A percentile compares a stretch with the other conserved stretches of the same genome.
phyloP scores from a whole-genome alignment of 176 grass and related monocot species.

The Oryza punctata region DNA sequence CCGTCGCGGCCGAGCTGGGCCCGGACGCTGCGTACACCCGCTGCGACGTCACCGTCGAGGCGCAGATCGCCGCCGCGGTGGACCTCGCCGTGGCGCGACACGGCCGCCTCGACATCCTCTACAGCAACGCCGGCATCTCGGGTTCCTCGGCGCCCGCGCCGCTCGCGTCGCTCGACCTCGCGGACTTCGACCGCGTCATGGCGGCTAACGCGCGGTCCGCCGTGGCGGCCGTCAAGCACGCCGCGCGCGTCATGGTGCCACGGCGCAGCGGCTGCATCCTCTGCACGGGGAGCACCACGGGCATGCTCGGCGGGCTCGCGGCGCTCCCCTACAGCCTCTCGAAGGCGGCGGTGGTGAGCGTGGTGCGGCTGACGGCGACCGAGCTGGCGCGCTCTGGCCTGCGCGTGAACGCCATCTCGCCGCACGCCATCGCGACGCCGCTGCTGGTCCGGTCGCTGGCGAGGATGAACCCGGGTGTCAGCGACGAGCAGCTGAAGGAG shows the following conservation, averaged over 20 bases:
- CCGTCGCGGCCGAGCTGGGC: constrained; percentile 47
- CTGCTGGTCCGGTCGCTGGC: constrained; percentile 24
- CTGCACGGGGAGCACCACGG: constrained; percentile 64
- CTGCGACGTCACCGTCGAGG: constrained; percentile 50
- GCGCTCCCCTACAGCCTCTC: constrained; percentile 48
- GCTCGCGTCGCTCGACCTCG: constrained; percentile 54
- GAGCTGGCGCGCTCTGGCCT: constrained; percentile 47
- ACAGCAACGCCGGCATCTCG: constrained; percentile 46
- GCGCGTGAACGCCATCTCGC: constrained; percentile 50
- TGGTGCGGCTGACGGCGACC: constrained; percentile 30
- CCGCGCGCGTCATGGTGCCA: constrained; percentile 77
- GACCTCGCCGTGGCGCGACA: constrained; percentile 37
- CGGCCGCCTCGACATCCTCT: constrained; percentile 51
- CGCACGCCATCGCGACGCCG: constrained; percentile 54
- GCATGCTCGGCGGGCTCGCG: constrained; percentile 38
- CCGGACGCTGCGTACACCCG: constrained; percentile 27
- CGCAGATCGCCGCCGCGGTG: constrained; percentile 34
- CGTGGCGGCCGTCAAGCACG: constrained; percentile 75
- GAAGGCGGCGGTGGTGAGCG: constrained; percentile 28
- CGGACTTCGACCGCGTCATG: constrained; percentile 77
- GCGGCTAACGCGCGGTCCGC: constrained; percentile 54
- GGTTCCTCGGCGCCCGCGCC: constrained; percentile 3
- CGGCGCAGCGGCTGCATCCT: constrained; percentile 56
- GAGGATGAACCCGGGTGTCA: constrained; percentile 16
- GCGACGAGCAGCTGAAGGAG: constrained; percentile 41